Conservation (phyloP, 73 alveolate species). For the Blepharisma stoltei region DNA sequence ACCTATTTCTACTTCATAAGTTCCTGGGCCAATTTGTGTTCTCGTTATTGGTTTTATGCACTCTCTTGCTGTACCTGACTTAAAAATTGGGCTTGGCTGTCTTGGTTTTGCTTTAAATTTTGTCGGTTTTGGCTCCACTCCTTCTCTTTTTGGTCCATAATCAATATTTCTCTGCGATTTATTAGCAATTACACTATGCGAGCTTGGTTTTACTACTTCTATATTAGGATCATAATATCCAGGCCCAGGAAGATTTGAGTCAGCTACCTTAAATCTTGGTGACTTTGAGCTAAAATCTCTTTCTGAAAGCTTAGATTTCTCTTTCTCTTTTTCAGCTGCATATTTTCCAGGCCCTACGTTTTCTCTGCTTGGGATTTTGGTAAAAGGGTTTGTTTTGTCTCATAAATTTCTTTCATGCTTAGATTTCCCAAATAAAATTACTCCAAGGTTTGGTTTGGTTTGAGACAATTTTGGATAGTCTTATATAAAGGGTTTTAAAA, state of each 20-base stretch:
- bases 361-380: not conserved
- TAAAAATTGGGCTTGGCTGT: not conserved
- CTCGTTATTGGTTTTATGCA: not conserved
- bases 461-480: not conserved
- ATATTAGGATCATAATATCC: slow-evolving; percentile 22
- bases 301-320: not conserved
- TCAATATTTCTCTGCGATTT: slow-evolving; percentile 7
- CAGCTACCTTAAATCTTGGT: not conserved
- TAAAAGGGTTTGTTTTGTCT: too few species aligned
- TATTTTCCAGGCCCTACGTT: slow-evolving; percentile 11
- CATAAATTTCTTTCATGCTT: too few species aligned
- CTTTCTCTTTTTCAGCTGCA: not conserved
- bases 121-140: not conserved
- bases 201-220: not conserved
- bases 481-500: too few species aligned
- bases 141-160: not conserved
- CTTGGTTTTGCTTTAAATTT: not conserved
- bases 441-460: too few species aligned
- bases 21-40: slow-evolving; percentile 11
- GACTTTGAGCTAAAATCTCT: not conserved
- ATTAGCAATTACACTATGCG: not conserved
- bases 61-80: not conserved
- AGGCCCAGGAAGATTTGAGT: slow-evolving; percentile 4
- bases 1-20: not conserved
- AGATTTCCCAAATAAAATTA: too few species aligned